Evolutionary conservation across 129 eudicot genomes (phyloP).

Genomic region (Kitagawia praeruptora): DNA sequence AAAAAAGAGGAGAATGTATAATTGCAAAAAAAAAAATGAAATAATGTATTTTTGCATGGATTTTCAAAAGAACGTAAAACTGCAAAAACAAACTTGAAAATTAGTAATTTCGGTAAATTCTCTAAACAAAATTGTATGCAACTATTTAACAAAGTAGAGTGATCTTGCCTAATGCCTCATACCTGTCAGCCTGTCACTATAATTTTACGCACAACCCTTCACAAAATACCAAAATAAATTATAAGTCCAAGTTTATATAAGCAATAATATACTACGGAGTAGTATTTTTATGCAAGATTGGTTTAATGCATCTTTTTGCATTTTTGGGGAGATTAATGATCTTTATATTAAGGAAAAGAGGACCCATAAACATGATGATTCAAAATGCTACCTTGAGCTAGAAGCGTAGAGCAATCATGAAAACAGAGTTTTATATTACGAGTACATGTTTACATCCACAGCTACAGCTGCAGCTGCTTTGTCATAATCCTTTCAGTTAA

Average conservation of each 20-base stretch:
- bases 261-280: not conserved
- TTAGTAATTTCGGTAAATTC: no score
- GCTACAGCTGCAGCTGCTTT: not conserved
- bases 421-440: not conserved
- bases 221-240: not conserved
- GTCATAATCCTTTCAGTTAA: not conserved
- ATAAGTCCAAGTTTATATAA: not conserved
- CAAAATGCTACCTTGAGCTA: not conserved
- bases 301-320: not conserved
- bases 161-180: not conserved
- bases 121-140: not conserved
- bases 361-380: conserved; percentile 1
- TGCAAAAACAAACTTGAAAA: no score
- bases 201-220: not conserved
- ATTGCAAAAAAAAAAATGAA: no score
- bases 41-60: no score
- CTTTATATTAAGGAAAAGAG: not conserved
- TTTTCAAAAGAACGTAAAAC: no score
- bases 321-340: not conserved
- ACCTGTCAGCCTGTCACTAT: conserved; percentile 7
- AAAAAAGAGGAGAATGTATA: no score
- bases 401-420: not conserved
- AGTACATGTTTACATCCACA: not conserved
- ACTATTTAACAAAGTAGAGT: not conserved
- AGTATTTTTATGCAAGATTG: not conserved